These are phyloP conservation scores for Corynespora cassiicola DNA, from an alignment of 2,329 filamentous ascomycete genomes.

Conservation along the genomic window DNA sequence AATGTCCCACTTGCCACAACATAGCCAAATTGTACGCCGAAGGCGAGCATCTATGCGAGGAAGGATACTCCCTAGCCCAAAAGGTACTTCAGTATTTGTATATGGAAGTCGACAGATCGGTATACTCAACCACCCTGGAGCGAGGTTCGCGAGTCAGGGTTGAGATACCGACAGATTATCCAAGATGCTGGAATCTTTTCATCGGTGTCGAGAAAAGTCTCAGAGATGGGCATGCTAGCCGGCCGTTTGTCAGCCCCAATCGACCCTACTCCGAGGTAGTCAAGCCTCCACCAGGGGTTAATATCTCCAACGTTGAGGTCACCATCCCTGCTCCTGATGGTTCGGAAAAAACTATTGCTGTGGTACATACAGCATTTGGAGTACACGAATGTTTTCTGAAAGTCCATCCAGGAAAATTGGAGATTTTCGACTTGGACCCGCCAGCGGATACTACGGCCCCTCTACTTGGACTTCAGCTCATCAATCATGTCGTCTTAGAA, in stretches of 20 bases:
- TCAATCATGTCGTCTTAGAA: no score
- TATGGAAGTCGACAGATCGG: slow-evolving; percentile 24
- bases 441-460: no score
- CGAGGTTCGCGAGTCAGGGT: slow-evolving; percentile 16
- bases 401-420: slow-evolving; percentile 19
- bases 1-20: slow-evolving; percentile 27
- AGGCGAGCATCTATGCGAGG: slow-evolving; percentile 22
- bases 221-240: slow-evolving; percentile 17
- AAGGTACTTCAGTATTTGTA: slow-evolving; percentile 25
- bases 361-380: slow-evolving; percentile 19
- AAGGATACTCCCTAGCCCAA: slow-evolving; percentile 29
- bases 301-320: slow-evolving; percentile 10
- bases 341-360: slow-evolving; percentile 21
- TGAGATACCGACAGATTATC: slow-evolving; percentile 27
- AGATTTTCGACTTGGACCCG: slow-evolving; percentile 23
- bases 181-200: slow-evolving; percentile 23
- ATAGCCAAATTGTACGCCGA: slow-evolving; percentile 26
- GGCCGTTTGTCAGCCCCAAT: slow-evolving; percentile 26
- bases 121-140: slow-evolving; percentile 25
- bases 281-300: slow-evolving; percentile 8
- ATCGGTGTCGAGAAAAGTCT: slow-evolving; percentile 23
- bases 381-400: slow-evolving; percentile 22
- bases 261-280: slow-evolving; percentile 14
- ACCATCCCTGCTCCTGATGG: slow-evolving; percentile 8
- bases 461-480: no score